Conservation (phyloP, 805 yeast species). For the Saccharomycopsis malanga region DNA sequence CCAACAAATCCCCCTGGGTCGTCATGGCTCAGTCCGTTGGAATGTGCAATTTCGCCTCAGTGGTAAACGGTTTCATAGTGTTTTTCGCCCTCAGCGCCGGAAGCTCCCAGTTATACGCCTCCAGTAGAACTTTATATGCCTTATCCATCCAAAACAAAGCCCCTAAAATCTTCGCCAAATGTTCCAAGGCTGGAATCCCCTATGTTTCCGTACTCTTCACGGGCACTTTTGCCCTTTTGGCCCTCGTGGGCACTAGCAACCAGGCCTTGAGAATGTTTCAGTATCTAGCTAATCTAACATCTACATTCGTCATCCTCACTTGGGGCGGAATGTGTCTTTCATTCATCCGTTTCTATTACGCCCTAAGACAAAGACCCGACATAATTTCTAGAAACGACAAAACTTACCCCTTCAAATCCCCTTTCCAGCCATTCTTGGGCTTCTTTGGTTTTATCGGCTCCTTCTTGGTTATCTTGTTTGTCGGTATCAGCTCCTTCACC, state of each 20-base stretch:
- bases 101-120: slow-evolving; percentile 47
- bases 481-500: slow-evolving; percentile 59
- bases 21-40: slow-evolving; percentile 51
- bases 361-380: slow-evolving; percentile 54
- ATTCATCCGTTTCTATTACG: slow-evolving; percentile 57
- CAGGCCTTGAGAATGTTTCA: slow-evolving; percentile 58
- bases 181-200: slow-evolving; percentile 64
- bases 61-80: slow-evolving; percentile 43
- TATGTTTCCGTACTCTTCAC: slow-evolving; percentile 60
- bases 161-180: slow-evolving; percentile 49
- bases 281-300: slow-evolving; percentile 57
- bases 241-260: slow-evolving; percentile 53
- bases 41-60: slow-evolving; percentile 41
- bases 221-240: slow-evolving; percentile 50
- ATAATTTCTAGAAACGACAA: slow-evolving; percentile 56
- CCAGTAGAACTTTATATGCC: slow-evolving; percentile 49
- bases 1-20: slow-evolving; percentile 52
- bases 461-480: slow-evolving; percentile 40
- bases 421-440: slow-evolving; percentile 63
- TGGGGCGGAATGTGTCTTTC: slow-evolving; percentile 72
- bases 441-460: slow-evolving; percentile 54
- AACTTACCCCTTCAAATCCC: slow-evolving; percentile 61
- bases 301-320: slow-evolving; percentile 69
- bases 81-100: slow-evolving; percentile 50
- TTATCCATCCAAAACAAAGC: slow-evolving; percentile 51